Base-by-base conservation (phyloP, 2,329 filamentous ascomycete genomes). In the Cercospora sojina region DNA sequence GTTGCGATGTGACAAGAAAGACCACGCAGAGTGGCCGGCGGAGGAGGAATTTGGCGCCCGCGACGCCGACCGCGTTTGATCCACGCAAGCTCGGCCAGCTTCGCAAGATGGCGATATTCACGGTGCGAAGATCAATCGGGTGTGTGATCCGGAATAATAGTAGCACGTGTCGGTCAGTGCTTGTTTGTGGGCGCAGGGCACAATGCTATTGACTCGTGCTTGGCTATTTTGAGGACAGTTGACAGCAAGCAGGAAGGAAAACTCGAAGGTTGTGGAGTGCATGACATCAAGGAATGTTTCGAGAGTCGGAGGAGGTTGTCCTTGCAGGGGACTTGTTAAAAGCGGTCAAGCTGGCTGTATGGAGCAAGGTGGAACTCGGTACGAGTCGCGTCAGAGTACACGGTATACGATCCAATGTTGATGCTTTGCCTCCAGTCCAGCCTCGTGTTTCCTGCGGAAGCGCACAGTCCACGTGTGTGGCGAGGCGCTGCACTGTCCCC, bases 321-420 rank as follows among this genome's bases (percentile, higher is more conserved):
- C 58, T 60, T 60, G 58, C 58, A 47, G 32, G 20, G 9, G 20
- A 23, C 27, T 12, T 27, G 27, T 29, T 49, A 27, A 60, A 27
- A 60, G 58, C 58, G 58, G 58, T 60, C 35, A 60, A 29, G n/a
- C 25, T 49, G 18, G 32, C 38, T 27, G 25, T 47, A 47, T 47
- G 25, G 58, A 60, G 58, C 58, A 60, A 60, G 58, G 35, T 60
- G 58, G 58, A 27, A 49, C 38, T 47, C 29, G 38, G 38, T 60
- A 49, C 58, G 58, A 60, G 38, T 60, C 58, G 58, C 38, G 41
- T 41, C 38, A 57, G 53, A 57, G 13, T 20, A 59, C 13, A 38
- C 10, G 18, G n/a, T 59, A 18, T 35, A 53, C 47, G 47, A 31
- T 20, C 23, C 32, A 60, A 10, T 25, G 35, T 49, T 60, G 58